Evolutionary conservation across 2,329 filamentous ascomycete species (phyloP).

Genomic region (Cytospora mali): DNA sequence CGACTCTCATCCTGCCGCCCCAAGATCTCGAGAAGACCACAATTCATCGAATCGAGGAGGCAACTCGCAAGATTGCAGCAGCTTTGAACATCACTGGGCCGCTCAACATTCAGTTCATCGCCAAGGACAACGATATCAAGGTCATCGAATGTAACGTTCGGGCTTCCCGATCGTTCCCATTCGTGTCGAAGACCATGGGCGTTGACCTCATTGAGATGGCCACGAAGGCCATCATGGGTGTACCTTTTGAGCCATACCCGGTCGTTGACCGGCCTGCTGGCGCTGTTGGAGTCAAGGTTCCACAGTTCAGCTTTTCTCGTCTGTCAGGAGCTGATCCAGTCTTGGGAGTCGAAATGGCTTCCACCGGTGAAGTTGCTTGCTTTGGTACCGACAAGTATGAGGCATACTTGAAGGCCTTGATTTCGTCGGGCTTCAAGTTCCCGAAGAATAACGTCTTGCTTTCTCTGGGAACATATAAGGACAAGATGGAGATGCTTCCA

Average conservation of each 20-base stretch:
- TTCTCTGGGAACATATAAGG: slow-evolving; percentile 96
- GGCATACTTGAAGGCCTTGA: slow-evolving; percentile 92
- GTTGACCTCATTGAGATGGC: slow-evolving; percentile 98
- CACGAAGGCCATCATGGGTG: slow-evolving; percentile 90
- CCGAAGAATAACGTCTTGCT: slow-evolving; percentile 94
- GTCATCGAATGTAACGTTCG: slow-evolving; percentile 99
- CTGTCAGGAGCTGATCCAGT: slow-evolving; percentile 95
- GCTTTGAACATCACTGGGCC: slow-evolving; percentile 95
- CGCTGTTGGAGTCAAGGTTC: slow-evolving; percentile 95
- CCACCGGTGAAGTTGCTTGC: slow-evolving; percentile 95
- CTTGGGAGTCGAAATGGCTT: slow-evolving; percentile 98
- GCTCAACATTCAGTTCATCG: slow-evolving; percentile 99
- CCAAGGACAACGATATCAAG: slow-evolving; percentile 99
- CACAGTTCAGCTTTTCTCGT: slow-evolving; percentile 98
- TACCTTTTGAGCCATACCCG: slow-evolving; percentile 82
- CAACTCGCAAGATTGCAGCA: slow-evolving; percentile 90
- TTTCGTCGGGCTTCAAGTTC: slow-evolving; percentile 95
- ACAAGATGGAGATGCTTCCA: slow-evolving; percentile 96
- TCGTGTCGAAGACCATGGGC: slow-evolving; percentile 98
- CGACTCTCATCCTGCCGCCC: slow-evolving; percentile 90
- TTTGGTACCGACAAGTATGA: slow-evolving; percentile 97
- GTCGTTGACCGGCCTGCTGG: slow-evolving; percentile 72
- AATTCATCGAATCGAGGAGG: slow-evolving; percentile 88
- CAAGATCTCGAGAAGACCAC: slow-evolving; percentile 91
- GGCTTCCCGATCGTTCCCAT: slow-evolving; percentile 94